Evolutionary conservation across 2,329 filamentous ascomycete genomes (phyloP).

Genomic region (Fusarium tjaetaba): DNA sequence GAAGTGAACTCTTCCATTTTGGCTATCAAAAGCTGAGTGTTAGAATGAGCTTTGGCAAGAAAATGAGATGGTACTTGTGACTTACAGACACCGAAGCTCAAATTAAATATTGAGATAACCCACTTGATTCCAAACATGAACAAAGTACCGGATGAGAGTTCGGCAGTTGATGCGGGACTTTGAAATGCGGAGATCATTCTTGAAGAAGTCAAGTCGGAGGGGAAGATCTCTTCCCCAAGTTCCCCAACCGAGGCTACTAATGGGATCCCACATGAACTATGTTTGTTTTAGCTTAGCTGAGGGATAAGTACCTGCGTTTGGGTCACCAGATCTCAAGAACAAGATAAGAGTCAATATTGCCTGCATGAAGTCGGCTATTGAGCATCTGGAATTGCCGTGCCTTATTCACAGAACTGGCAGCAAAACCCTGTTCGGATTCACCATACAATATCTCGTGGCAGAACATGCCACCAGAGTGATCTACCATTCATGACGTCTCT

Average conservation of each 20-base stretch:
- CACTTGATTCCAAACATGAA: background rate
- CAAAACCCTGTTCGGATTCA: too few species aligned
- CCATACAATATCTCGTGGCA: rapidly evolving
- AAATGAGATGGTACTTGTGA: background rate
- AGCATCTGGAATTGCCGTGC: background rate
- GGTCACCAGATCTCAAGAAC: background rate
- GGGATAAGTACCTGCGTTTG: background rate
- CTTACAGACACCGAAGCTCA: rapidly evolving
- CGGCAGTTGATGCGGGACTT: background rate
- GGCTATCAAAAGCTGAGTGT: rapidly evolving
- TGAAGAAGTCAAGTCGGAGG: background rate
- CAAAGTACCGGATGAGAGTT: background rate
- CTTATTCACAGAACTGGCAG: background rate
- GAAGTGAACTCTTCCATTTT: background rate
- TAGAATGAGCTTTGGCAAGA: rapidly evolving
- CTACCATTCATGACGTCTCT: rapidly evolving
- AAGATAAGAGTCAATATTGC: background rate
- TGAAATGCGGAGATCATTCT: background rate
- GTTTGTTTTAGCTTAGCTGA: background rate
- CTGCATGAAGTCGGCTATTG: background rate
- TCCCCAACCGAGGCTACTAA: background rate
- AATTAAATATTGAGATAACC: background rate
- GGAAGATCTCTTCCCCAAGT: background rate
- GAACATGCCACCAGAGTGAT: too few species aligned
- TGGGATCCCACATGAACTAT: background rate